These are phyloP conservation scores for Mycosphaerella arachidis DNA, from an alignment of 2,329 filamentous ascomycete species.

Conservation along the genomic window DNA sequence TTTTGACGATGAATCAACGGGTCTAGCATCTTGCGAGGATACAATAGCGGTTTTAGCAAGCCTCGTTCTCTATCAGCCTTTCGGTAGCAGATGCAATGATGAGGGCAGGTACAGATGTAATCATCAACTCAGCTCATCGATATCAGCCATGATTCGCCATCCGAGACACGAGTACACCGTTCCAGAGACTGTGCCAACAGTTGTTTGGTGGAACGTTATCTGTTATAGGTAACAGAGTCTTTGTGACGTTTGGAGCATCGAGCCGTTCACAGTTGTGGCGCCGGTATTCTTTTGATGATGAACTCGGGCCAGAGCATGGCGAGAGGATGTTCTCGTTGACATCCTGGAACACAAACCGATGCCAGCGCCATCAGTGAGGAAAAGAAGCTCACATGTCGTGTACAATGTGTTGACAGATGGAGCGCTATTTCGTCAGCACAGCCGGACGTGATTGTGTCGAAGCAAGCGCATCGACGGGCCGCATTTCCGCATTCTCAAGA, in stretches of 20 bases:
- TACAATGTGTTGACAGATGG: no score
- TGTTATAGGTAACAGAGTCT: not conserved
- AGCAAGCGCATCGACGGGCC: no score
- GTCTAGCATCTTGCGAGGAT: not conserved
- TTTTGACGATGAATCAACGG: not conserved
- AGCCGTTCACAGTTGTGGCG: not conserved
- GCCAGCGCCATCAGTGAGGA: not conserved
- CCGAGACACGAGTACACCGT: not conserved
- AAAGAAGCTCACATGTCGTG: not conserved
- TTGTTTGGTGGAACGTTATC: not conserved
- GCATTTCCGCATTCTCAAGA: no score
- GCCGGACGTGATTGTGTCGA: no score
- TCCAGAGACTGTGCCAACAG: not conserved
- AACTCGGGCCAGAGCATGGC: not conserved
- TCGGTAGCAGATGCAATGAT: not conserved
- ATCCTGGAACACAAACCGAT: not conserved
- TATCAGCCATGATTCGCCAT: not conserved
- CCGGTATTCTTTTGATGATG: not conserved
- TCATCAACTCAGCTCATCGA: not conserved
- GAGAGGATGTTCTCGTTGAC: not conserved
- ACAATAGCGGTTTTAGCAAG: conserved; percentile 3
- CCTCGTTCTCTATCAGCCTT: not conserved
- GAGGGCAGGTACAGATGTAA: not conserved
- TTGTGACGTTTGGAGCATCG: not conserved
- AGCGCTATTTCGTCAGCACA: no score